These are phyloP conservation scores for Monosporascus sp. DNA, from an alignment of 2,329 filamentous ascomycete genomes.

Conservation along the genomic window DNA sequence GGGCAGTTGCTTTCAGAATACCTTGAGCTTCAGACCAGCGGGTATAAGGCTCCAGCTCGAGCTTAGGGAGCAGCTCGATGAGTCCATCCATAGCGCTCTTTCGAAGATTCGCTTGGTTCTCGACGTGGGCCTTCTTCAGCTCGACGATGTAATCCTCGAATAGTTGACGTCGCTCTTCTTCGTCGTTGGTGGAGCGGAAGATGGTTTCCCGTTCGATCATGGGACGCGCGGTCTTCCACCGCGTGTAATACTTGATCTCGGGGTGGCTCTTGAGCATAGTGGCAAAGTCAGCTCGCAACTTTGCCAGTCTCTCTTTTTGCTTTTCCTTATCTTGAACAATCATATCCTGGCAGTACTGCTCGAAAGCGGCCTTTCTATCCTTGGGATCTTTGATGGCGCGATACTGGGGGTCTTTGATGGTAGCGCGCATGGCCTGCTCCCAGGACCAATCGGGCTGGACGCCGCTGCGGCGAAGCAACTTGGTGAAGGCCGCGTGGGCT, in stretches of 20 bases:
- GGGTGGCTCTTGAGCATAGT: constrained; percentile 95
- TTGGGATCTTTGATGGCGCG: constrained; percentile 88
- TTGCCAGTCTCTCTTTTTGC: constrained; percentile 86
- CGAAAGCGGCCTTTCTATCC: constrained; percentile 84
- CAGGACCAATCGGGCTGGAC: constrained; percentile 90
- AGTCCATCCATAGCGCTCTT: constrained; percentile 83
- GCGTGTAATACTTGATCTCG: constrained; percentile 94
- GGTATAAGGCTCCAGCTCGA: constrained; percentile 88
- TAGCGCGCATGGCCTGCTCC: constrained; percentile 80
- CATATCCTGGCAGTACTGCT: constrained; percentile 90
- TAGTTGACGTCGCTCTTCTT: constrained; percentile 79
- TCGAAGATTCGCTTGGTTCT: constrained; percentile 65
- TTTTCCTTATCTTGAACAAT: constrained; percentile 89
- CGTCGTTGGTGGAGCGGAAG: constrained; percentile 84
- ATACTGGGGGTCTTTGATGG: constrained; percentile 87
- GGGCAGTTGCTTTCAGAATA: constrained; percentile 70
- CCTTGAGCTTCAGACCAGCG: constrained; percentile 88
- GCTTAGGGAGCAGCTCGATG: constrained; percentile 66
- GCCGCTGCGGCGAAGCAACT: constrained; percentile 76
- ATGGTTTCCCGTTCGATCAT: constrained; percentile 95
- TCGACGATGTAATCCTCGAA: constrained; percentile 91
- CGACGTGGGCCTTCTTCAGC: constrained; percentile 73
- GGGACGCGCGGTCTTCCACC: constrained; percentile 91
- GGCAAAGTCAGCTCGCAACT: constrained; percentile 88
- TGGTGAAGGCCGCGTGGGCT: constrained; percentile 87